Evolutionary conservation across 2,329 filamentous ascomycete genomes (phyloP), one percentile per base, ranked within the genome.

Genomic region (Lizonia empirigonia): DNA sequence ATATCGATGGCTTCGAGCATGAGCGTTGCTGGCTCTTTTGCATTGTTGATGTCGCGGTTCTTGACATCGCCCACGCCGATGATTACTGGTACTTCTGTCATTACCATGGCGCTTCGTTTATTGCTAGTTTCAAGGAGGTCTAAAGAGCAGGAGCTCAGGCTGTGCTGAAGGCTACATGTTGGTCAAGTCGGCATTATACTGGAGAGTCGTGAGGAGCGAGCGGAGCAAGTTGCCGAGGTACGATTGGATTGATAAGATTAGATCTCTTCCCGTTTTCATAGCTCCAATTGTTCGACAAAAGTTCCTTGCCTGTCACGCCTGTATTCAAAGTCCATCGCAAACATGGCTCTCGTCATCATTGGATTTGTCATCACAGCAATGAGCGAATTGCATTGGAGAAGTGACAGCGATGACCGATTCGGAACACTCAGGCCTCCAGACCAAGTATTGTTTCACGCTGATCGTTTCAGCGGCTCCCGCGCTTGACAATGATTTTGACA

Each of bases 61-160:
- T 82, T 80, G 54, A 85, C 69, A 62, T 88, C 85, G 46, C 78
- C 84, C 0, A 87, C 81, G 23, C 85, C 85, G 40, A 88, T 77
- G 22, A 88, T 79, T 18, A 88, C 72, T 0, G 85, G 85, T 10
- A 52, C 62, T 53, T 52, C 44, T 15, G 37, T 3, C 49, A 52
- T 52, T 24, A 16, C 3, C 22, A n/a, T 15, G 9, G n/a, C 4
- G 16, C 27, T 4, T 34, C 33, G 4, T 10, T 7, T 12, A 5
- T 19, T 13, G n/a, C n/a, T 22, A 12, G 12, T 23, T 8, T 8
- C 20, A 13, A 23, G 19, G 15, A 18, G 5, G 8, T 5, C 4
- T 38, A 6, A 24, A 13, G 29, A 33, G 16, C 19, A 15, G n/a
- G 15, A 6, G 26, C 26, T 37, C 33, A n/a, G 6, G 19, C 22